Percentiles rank a stretch among this genome's conserved stretches.
phyloP scores from a whole-genome alignment of 345 rosid genomes.

The Hirschfeldia incana region DNA sequence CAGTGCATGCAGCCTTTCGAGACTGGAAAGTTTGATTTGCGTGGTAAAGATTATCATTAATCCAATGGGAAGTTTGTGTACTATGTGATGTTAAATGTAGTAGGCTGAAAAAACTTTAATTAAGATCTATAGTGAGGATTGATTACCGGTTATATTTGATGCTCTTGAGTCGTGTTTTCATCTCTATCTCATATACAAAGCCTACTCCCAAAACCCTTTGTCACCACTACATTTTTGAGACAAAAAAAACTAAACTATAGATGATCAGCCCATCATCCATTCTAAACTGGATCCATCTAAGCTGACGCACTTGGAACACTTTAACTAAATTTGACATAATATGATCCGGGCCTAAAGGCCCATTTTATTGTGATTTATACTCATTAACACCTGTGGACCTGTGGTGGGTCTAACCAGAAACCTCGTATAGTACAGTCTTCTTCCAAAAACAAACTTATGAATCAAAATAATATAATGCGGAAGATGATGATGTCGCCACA shows the following conservation, averaged over 20 bases:
- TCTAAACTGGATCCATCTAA: not conserved
- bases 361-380: not conserved
- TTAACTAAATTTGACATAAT: not conserved
- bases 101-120: too few species aligned
- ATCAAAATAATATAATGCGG: not conserved
- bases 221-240: too few species aligned
- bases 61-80: not conserved
- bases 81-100: not conserved
- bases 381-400: not conserved
- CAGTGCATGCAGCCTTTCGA: too few species aligned
- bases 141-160: not conserved
- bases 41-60: not conserved
- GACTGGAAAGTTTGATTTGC: not conserved
- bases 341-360: not conserved
- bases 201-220: too few species aligned
- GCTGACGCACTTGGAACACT: too few species aligned
- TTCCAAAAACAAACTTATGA: not conserved
- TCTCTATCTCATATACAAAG: too few species aligned
- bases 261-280: not conserved
- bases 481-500: not conserved
- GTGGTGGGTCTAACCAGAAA: not conserved
- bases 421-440: not conserved
- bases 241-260: too few species aligned
- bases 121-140: too few species aligned
- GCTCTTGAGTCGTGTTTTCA: too few species aligned